A percentile compares a stretch with the other conserved stretches of the same genome.
Evolutionary conservation across 164 flowering plant genomes (phyloP).

Genomic region (Chimonanthus salicifolius): DNA sequence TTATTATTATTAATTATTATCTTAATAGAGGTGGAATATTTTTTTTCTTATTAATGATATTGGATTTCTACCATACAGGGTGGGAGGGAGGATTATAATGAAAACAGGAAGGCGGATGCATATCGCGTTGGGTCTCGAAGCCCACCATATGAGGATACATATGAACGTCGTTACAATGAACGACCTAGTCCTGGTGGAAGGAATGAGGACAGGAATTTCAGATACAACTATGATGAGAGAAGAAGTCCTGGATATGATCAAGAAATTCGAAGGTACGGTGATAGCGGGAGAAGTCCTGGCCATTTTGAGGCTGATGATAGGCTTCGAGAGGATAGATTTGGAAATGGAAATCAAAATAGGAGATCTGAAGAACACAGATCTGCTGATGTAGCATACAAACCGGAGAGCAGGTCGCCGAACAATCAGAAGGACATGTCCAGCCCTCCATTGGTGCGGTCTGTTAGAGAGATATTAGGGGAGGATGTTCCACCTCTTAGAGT

Average conservation of each 20-base stretch:
- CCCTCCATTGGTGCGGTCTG: conserved; percentile 86
- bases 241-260: conserved; percentile 85
- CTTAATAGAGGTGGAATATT: too few relatives aligned
- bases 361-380: conserved; percentile 50
- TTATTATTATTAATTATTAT: too few relatives aligned
- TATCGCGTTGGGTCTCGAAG: conserved; percentile 74
- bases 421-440: conserved; percentile 53
- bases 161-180: conserved; percentile 61
- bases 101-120: conserved; percentile 45
- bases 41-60: too few relatives aligned
- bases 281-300: conserved; percentile 68
- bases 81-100: conserved; percentile 61
- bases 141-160: conserved; percentile 71
- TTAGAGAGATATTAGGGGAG: conserved; percentile 93
- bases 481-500: conserved; percentile 72
- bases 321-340: conserved; percentile 88
- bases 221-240: conserved; percentile 42
- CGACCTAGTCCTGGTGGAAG: conserved; percentile 70
- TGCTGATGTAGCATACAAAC: conserved; percentile 57
- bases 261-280: conserved; percentile 44
- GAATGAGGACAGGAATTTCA: conserved; percentile 42
- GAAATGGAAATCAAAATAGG: conserved; percentile 45
- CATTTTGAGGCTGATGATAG: conserved; percentile 81
- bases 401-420: conserved; percentile 71
- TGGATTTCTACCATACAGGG: conserved; percentile 33